Evolutionary conservation across 495 filamentous ascomycete species (phyloP).

Genomic region (Tuber umbilicatum): DNA sequence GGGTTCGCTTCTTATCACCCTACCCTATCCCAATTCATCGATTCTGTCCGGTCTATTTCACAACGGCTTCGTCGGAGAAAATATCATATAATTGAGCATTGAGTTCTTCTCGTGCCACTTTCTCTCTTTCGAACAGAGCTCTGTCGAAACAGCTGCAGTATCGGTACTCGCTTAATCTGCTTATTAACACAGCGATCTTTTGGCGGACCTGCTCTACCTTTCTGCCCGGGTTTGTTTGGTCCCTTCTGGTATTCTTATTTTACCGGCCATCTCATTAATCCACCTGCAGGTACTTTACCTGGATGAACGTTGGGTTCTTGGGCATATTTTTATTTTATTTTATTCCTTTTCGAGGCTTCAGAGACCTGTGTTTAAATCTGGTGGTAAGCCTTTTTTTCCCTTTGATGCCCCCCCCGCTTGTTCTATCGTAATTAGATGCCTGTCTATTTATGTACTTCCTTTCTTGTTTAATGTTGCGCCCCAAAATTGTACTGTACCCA

Average conservation of each 20-base stretch:
- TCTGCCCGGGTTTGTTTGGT: neutral
- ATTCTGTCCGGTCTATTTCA: neutral
- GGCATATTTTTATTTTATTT: neutral
- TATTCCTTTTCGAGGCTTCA: neutral
- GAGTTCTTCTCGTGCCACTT: neutral
- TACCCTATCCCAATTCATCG: neutral
- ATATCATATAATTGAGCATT: neutral
- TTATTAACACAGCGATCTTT: neutral
- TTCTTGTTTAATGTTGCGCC: neutral
- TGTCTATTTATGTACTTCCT: neutral
- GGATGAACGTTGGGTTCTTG: neutral
- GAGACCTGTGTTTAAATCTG: neutral
- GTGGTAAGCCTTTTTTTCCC: constrained; percentile 4
- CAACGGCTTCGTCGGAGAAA: neutral
- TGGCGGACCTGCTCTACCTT: neutral
- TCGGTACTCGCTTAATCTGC: neutral
- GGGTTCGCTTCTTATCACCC: neutral
- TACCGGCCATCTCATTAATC: neutral
- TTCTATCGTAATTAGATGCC: neutral
- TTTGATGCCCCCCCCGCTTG: neutral
- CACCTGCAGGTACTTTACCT: neutral
- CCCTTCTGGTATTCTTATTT: neutral
- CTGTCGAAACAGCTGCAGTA: neutral
- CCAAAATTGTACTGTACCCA: neutral
- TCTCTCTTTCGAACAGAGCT: neutral